phyloP scores from a whole-genome alignment of 768 basidiomycete species.

The Hygrocybe coccinea region DNA sequence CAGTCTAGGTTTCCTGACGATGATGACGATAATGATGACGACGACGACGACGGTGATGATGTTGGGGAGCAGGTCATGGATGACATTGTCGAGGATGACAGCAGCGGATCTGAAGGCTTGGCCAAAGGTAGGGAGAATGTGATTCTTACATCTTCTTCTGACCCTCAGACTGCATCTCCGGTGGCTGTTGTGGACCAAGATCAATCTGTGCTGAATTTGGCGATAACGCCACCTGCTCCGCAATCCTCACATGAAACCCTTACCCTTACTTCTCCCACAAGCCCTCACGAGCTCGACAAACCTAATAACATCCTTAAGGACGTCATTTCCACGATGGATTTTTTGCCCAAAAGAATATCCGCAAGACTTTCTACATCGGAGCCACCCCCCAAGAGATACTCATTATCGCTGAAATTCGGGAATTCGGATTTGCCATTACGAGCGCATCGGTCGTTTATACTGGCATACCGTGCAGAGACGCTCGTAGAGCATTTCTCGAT shows the following conservation, averaged over 20 bases:
- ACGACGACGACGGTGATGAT: conserved; percentile 23
- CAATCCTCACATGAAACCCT: conserved; percentile 26
- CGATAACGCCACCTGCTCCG: conserved; percentile 17
- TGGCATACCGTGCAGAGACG: conserved; percentile 53
- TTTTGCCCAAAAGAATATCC: conserved; percentile 54
- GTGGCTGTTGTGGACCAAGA: not conserved
- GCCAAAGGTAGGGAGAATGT: too few relatives aligned
- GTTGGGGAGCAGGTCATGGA: conserved; percentile 21
- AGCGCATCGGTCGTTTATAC: conserved; percentile 68
- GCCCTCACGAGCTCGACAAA: conserved; percentile 33
- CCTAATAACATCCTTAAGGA: conserved; percentile 54
- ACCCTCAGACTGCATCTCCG: not conserved
- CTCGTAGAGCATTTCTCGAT: conserved; percentile 78
- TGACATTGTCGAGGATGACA: conserved; percentile 17
- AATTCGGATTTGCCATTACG: conserved; percentile 35
- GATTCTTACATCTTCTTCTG: conserved; percentile 2
- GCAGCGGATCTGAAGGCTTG: too few relatives aligned
- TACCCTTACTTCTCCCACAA: conserved; percentile 25
- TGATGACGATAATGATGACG: conserved; percentile 40
- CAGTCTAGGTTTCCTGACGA: conserved; percentile 51
- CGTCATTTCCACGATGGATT: conserved; percentile 61
- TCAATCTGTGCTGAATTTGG: too few relatives aligned
- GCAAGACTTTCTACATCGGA: conserved; percentile 22
- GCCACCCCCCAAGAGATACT: conserved; percentile 14
- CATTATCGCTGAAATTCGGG: conserved; percentile 35